These are phyloP conservation scores for Acmispon strigosus DNA, from an alignment of 306 rosid species.

Conservation along the genomic window DNA sequence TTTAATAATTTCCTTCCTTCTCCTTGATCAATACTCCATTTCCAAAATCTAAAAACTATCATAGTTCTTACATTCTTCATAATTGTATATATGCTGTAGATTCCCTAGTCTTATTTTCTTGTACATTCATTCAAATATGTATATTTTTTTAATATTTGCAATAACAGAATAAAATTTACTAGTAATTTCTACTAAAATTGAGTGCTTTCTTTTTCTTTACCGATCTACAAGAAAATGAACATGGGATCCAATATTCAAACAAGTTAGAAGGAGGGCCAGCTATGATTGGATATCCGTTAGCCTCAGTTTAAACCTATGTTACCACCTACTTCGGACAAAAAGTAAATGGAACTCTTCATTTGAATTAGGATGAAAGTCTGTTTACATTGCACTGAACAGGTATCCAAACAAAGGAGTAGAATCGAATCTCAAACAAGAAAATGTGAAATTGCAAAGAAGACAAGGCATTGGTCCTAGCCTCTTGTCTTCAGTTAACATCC, in stretches of 20 bases:
- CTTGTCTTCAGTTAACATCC: too few relatives aligned
- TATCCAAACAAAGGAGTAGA: too few relatives aligned
- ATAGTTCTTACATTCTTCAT: not conserved
- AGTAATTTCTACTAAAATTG: not conserved
- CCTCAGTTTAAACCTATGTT: too few relatives aligned
- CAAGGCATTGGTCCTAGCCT: too few relatives aligned
- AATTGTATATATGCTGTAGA: not conserved
- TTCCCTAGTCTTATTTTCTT: not conserved
- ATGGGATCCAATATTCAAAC: not conserved
- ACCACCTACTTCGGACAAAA: too few relatives aligned
- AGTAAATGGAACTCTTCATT: too few relatives aligned
- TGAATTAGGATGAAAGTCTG: too few relatives aligned
- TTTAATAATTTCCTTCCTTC: constrained; percentile 53
- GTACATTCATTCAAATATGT: not conserved
- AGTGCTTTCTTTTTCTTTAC: not conserved
- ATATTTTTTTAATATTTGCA: not conserved
- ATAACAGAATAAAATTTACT: not conserved
- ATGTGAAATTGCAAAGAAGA: too few relatives aligned
- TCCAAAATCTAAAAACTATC: not conserved
- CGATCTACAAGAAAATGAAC: not conserved
- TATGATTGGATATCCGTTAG: too few relatives aligned
- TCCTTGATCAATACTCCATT: constrained; percentile 20
- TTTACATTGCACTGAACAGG: too few relatives aligned
- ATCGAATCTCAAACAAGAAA: too few relatives aligned
- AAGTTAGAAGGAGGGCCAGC: not conserved